Evolutionary conservation across 345 rosid genomes (phyloP), one percentile per base, ranked within the genome.

Genomic region (Rubroshorea leprosula): DNA sequence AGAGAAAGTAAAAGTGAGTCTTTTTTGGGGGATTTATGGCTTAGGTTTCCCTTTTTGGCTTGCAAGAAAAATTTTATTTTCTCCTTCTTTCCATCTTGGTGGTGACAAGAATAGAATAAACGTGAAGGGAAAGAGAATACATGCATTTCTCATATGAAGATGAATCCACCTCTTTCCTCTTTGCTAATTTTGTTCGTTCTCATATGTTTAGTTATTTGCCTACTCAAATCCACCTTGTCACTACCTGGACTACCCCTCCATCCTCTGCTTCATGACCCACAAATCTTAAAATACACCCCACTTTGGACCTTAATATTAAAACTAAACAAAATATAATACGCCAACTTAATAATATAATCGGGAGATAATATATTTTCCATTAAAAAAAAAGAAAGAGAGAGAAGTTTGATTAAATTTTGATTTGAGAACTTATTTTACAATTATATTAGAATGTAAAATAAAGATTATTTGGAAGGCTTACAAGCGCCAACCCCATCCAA

Each of bases 81-180:
- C 11, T 49, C 4, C 2, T 49, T 46, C 43, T 14, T 50, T 51
- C 51, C 38, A 19, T 60, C n/a, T 48, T 57, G 61, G 24, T 48
- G 46, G 39, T 46, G 57, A 62, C 62, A 63, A 52, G 72, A 74
- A 60, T 61, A 66, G 70, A 69, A 70, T 56, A 57, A 50, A 64
- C 57, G 43, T 6, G 6, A 18, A 35, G 18, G n/a, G 43, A 29
- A 67, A 16, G 55, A 8, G 12, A 13, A 44, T 59, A 1, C 57
- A 57, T 57, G 38, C 41, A 35, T 46, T 57, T 47, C 62, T 63
- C 61, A 38, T 64, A 62, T 9, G 9, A 29, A 3, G 35, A 35
- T 70, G 78, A 68, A 70, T 67, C 66, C 72, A 65, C 63, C 54
- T 55, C 68, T 63, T 58, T 55, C 60, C 65, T 54, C 43, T 58